Evolutionary conservation across 2,329 filamentous ascomycete species (phyloP).

Genomic region (Cordyceps tenuipes): DNA sequence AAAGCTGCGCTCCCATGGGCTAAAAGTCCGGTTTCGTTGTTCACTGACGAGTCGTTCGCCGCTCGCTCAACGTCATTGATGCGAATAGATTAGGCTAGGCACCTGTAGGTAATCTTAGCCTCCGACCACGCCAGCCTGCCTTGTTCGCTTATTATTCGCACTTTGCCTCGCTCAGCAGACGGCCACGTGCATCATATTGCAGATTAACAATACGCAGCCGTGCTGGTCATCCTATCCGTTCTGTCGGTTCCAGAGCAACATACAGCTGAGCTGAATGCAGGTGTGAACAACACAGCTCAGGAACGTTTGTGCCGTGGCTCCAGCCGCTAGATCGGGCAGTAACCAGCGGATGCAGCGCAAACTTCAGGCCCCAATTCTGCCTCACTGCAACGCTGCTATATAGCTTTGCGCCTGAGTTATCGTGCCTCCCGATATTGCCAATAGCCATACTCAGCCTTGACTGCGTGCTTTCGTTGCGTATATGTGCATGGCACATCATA

Average conservation of each 20-base stretch:
- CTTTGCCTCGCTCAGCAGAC: too few relatives aligned
- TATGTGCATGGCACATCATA: background rate
- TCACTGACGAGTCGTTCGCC: too few relatives aligned
- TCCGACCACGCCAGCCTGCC: background rate
- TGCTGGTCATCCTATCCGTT: background rate
- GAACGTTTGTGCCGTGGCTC: background rate
- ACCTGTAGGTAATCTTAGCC: background rate
- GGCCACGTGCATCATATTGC: background rate
- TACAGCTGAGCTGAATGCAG: background rate
- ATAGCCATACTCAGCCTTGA: background rate
- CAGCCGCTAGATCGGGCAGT: background rate
- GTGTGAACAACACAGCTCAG: background rate
- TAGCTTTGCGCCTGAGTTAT: too few relatives aligned
- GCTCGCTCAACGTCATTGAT: too few relatives aligned
- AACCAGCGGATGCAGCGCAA: background rate
- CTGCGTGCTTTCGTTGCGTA: background rate
- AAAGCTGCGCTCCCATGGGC: background rate
- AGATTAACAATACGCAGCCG: background rate
- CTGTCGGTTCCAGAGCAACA: background rate
- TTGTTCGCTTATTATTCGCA: too few relatives aligned
- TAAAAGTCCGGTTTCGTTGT: background rate
- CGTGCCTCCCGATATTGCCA: background rate
- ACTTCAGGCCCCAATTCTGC: background rate
- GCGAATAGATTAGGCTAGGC: too few relatives aligned
- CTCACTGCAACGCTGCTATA: conserved; percentile 2